Evolutionary conservation across 345 rosid species (phyloP), one percentile per base, ranked within the genome.

Genomic region (Salix udensis): DNA sequence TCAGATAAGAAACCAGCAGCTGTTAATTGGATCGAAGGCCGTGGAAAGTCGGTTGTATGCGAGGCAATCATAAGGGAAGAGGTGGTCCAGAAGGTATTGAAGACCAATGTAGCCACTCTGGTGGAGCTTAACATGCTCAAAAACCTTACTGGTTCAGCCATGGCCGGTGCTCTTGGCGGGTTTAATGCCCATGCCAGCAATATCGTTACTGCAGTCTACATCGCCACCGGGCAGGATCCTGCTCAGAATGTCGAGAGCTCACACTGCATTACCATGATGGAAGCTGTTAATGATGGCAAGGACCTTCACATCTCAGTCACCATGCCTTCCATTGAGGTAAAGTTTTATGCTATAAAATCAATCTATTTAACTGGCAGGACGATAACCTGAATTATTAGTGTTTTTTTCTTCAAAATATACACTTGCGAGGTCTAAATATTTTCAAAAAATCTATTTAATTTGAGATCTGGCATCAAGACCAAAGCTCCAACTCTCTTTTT

Each of bases 201-300:
- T 88, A 89, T 93, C 2, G 97, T 93, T 39, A 88, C 93, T 68
- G 97, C 97, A 71, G 61, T 93, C 68, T 93, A 82, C 37, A 84
- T 93, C 67, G 97, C 97, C 16, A 93, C 97, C 0, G 97, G 96
- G 11, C 97, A 93, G 85, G 97, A 93, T 84, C 97, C 97, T 46
- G 97, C 96, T 12, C 97, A 93, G 81, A 93, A 91, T 66, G 83
- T 91, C 0, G 97, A 93, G 86, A 93, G 96, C 66, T 93, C 97
- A 77, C 96, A 93, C 64, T 93, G 97, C 84, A 90, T 91, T 23
- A 93, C 97, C 30, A 88, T 93, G 97, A 91, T 93, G 96, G 97
- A 93, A 88, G 87, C 93, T 2, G 80, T 91, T 61, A 91, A 91
- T 74, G 89, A 77, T 16, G 93, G 94, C 14, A 87, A 89, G 79